phyloP scores from a whole-genome alignment of 1,284 basidiomycete species.

The Puccinia hordei region DNA sequence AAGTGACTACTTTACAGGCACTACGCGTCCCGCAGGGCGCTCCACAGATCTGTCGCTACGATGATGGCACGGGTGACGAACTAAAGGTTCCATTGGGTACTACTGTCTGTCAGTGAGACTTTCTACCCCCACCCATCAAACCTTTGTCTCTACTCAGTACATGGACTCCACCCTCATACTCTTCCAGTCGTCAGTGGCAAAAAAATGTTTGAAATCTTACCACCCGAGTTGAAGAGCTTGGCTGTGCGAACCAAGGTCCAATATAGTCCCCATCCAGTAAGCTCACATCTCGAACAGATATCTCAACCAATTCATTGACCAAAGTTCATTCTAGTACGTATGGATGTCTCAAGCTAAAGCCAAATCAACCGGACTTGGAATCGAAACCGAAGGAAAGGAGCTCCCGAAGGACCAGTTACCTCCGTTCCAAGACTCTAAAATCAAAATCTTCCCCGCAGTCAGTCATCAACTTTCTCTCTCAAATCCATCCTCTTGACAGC shows the following conservation, averaged over 20 bases:
- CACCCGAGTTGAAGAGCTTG: constrained; percentile 73
- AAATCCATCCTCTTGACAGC: not conserved
- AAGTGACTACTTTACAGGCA: constrained; percentile 83
- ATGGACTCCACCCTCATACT: not conserved
- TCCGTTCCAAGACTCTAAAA: constrained; percentile 70
- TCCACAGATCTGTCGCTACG: constrained; percentile 74
- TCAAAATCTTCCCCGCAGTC: constrained; percentile 72
- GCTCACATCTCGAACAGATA: not conserved
- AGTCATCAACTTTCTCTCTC: constrained; percentile 55
- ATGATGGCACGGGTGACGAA: constrained; percentile 83
- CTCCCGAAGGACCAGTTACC: constrained; percentile 69
- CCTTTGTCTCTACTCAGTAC: not conserved
- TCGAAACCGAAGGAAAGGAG: constrained; percentile 75
- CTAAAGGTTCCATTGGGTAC: constrained; percentile 79
- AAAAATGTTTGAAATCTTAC: constrained; percentile 81
- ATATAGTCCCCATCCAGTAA: constrained; percentile 61
- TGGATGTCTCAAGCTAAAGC: constrained; percentile 75
- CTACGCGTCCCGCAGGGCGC: constrained; percentile 72
- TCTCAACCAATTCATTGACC: not conserved
- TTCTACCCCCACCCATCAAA: not conserved
- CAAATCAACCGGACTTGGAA: constrained; percentile 73
- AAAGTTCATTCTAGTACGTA: constrained; percentile 11
- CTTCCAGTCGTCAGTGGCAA: constrained; percentile 66
- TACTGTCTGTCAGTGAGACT: constrained; percentile 71
- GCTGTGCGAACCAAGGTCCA: constrained; percentile 73